A percentile compares a stretch with the other conserved stretches of the same genome.
Conservation (phyloP, 1,284 basidiomycete species). For the Melampsora abietis-canadensis region DNA sequence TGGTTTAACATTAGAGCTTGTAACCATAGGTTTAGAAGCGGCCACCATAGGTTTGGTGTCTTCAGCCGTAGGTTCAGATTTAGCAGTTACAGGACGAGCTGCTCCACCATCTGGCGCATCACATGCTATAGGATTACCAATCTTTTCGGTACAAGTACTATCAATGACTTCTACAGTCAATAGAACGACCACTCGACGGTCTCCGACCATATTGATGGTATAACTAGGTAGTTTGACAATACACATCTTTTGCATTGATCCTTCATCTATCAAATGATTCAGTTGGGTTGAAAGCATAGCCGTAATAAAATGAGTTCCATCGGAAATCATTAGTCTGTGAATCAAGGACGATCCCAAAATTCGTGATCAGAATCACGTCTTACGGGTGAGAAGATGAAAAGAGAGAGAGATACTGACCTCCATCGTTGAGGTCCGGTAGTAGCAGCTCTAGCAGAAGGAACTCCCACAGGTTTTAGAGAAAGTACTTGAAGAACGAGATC, state of each 20-base stretch:
- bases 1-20: constrained; percentile 49
- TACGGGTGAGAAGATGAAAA: not conserved
- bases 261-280: constrained; percentile 70
- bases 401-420: constrained; percentile 15
- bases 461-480: constrained; percentile 71
- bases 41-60: constrained; percentile 45
- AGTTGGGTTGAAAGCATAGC: constrained; percentile 93
- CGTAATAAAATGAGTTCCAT: constrained; percentile 77
- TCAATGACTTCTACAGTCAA: constrained; percentile 66
- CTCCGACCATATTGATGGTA: constrained; percentile 71
- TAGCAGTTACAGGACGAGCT: constrained; percentile 46
- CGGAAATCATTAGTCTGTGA: constrained; percentile 59
- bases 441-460: constrained; percentile 25
- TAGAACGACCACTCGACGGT: constrained; percentile 74
- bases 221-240: constrained; percentile 73
- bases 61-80: constrained; percentile 48
- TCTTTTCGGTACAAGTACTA: constrained; percentile 62
- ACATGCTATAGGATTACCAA: constrained; percentile 66
- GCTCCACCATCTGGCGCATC: constrained; percentile 49
- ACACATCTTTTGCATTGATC: constrained; percentile 68
- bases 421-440: constrained; percentile 26
- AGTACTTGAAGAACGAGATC: constrained; percentile 73
- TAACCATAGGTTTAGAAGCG: constrained; percentile 48
- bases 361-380: not conserved
- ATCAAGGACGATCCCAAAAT: not conserved